phyloP scores from a whole-genome alignment of 2,329 filamentous ascomycete species.

The Aspergillus costaricaensis region DNA sequence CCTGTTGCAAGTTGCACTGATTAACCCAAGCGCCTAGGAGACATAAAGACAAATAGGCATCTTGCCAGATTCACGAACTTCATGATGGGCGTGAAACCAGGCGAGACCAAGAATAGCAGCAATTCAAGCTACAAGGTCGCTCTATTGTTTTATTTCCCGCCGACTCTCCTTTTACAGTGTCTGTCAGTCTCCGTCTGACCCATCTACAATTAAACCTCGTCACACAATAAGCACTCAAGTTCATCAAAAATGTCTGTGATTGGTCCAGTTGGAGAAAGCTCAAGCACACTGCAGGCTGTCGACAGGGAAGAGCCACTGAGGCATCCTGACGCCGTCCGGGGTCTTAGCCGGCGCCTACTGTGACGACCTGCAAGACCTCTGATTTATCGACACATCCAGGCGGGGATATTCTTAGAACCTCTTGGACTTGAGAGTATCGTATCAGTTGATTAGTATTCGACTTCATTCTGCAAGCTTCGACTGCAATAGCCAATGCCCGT shows the following conservation, averaged over 20 bases:
- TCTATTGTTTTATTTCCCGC: slow-evolving; percentile 5
- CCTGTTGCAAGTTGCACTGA: neutral
- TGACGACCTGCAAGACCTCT: slow-evolving; percentile 18
- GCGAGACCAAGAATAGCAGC: neutral
- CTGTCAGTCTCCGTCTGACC: slow-evolving; percentile 1
- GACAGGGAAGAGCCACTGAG: slow-evolving; percentile 23
- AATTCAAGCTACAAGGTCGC: neutral
- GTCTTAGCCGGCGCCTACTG: slow-evolving; percentile 30
- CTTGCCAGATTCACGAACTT: neutral
- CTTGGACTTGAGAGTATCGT: slow-evolving; percentile 23
- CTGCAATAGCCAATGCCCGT: slow-evolving; percentile 11
- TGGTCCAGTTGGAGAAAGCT: slow-evolving; percentile 14
- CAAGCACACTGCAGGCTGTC: slow-evolving; percentile 15
- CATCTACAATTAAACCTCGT: slow-evolving; percentile 5
- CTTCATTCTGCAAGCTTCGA: neutral
- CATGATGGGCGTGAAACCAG: too few relatives aligned
- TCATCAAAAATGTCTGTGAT: slow-evolving; percentile 7
- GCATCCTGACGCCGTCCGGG: slow-evolving; percentile 26
- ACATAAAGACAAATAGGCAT: neutral
- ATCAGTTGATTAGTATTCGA: neutral
- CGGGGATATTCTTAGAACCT: slow-evolving; percentile 29
- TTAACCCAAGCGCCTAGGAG: neutral
- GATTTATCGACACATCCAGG: slow-evolving; percentile 8
- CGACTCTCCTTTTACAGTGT: neutral
- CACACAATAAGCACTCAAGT: neutral